Conservation (phyloP, 2,329 filamentous ascomycete genomes). For the Calycina herbarum region DNA sequence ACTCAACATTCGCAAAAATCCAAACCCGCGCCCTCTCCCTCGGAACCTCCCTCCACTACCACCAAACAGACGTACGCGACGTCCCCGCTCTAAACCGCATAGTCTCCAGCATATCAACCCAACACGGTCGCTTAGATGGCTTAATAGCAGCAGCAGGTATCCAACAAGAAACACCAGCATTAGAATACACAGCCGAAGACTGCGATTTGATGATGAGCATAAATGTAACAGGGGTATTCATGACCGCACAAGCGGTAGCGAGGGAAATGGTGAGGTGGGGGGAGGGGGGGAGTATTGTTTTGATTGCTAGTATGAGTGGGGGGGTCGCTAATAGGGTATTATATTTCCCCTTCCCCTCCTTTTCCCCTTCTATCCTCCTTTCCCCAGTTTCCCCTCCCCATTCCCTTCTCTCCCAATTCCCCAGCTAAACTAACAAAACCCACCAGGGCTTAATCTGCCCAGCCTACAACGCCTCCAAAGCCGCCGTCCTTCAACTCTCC, state of each 20-base stretch:
- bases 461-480: constrained; percentile 76
- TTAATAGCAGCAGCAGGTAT: constrained; percentile 70
- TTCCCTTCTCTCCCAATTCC: background rate
- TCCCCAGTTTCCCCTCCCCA: background rate
- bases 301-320: constrained; percentile 72
- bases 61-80: constrained; percentile 78
- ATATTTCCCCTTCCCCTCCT: constrained; percentile 17
- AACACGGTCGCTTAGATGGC: constrained; percentile 74
- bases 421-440: background rate
- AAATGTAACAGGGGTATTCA: constrained; percentile 82
- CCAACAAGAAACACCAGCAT: constrained; percentile 79
- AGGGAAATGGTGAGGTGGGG: constrained; percentile 66
- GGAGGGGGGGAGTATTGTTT: constrained; percentile 59
- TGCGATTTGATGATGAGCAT: constrained; percentile 78
- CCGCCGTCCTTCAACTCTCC: constrained; percentile 69
- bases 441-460: constrained; percentile 56
- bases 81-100: constrained; percentile 65
- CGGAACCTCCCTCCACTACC: constrained; percentile 65
- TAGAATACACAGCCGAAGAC: constrained; percentile 77
- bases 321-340: constrained; percentile 66
- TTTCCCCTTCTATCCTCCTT: background rate
- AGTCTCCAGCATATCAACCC: constrained; percentile 66
- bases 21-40: constrained; percentile 46
- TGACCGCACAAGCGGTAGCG: constrained; percentile 87
- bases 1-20: constrained; percentile 59